Percentiles rank a stretch among this genome's conserved stretches.
These are phyloP conservation scores for Penicillium fuscoglaucum DNA, from an alignment of 2,329 filamentous ascomycete species.

Conservation along the genomic window DNA sequence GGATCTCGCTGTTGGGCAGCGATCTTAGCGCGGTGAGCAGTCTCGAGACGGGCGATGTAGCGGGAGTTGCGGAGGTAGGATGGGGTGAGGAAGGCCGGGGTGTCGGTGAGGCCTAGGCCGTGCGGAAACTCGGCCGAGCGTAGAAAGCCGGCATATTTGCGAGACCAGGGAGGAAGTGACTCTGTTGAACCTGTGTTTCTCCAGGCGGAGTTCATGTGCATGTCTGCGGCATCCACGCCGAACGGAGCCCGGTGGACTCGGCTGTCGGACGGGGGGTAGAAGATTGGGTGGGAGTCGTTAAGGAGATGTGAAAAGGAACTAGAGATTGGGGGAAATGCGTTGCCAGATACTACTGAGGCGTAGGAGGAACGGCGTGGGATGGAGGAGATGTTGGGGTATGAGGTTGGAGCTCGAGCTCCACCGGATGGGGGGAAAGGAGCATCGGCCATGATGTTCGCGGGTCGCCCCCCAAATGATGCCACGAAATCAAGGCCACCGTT, in stretches of 20 bases:
- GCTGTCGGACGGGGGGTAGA: constrained; percentile 38
- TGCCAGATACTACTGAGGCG: constrained; percentile 61
- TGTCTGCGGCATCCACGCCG: constrained; percentile 49
- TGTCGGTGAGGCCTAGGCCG: constrained; percentile 30
- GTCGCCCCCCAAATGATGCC: constrained; percentile 17
- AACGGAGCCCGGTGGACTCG: constrained; percentile 37
- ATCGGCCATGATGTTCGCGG: constrained; percentile 46
- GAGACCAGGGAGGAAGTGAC: constrained; percentile 49
- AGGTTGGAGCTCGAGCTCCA: constrained; percentile 39
- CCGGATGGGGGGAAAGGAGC: constrained; percentile 44
- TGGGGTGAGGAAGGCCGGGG: constrained; percentile 69
- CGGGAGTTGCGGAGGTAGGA: constrained; percentile 78
- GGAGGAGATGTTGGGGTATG: constrained; percentile 36
- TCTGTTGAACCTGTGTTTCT: constrained; percentile 43
- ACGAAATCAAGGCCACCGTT: constrained; percentile 1
- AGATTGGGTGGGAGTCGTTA: constrained; percentile 41
- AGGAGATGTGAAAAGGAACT: constrained; percentile 58
- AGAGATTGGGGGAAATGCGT: constrained; percentile 42
- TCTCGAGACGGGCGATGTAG: constrained; percentile 74
- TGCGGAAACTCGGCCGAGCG: constrained; percentile 31
- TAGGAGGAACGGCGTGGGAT: constrained; percentile 59
- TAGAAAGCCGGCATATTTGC: constrained; percentile 46
- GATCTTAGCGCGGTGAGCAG: constrained; percentile 64
- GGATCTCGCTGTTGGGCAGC: constrained; percentile 51
- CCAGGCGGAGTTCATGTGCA: constrained; percentile 50